Evolutionary conservation across 495 filamentous ascomycete species (phyloP), one percentile per base, ranked within the genome.

Genomic region (Lentithecium fluviatile): DNA sequence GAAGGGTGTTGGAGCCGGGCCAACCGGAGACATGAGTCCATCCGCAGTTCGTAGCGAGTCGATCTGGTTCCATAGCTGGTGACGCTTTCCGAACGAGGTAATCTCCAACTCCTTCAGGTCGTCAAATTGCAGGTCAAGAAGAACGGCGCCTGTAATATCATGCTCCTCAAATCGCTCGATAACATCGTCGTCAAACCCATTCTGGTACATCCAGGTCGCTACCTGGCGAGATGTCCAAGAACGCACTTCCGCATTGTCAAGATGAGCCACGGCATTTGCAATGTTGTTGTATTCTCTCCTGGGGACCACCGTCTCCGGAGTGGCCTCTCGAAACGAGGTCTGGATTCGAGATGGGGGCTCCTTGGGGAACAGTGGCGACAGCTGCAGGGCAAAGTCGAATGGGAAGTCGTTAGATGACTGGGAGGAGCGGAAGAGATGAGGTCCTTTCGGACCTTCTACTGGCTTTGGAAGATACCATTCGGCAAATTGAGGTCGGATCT

Each of bases 51-150:
- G 80, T 12, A 96, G 81, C 8, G 78, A 73, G 64, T 87, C 81
- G 56, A 97, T 95, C 60, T 88, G 86, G 63, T 84, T 83, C 91
- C 95, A 96, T 0, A 98, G 68, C 60, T 81, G 82, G 52, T 90
- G 90, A 20, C 94, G 83, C 64, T 93, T 90, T 15, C 94, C 94
- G 74, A 97, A 97, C 0, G 94, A 97, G n/a, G 80, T 75, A 59
- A 98, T 95, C 20, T 88, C 88, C 5, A 97, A 84, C 74, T 98
- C 94, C 68, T 91, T 91, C n/a, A 98, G 78, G 69, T 97, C 91
- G 34, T 96, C 89, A 64, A 89, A 83, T 68, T 95, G 88, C n/a
- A 98, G 76, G 15, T 88, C 86, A 23, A 93, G 83, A 1, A 98
- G 78, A 49, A 97, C 85, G 2, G 84, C 75, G 0, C 94, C 94